These are phyloP conservation scores for Hanseniaspora taiwanica DNA, from an alignment of 805 yeast species.

Conservation along the genomic window DNA sequence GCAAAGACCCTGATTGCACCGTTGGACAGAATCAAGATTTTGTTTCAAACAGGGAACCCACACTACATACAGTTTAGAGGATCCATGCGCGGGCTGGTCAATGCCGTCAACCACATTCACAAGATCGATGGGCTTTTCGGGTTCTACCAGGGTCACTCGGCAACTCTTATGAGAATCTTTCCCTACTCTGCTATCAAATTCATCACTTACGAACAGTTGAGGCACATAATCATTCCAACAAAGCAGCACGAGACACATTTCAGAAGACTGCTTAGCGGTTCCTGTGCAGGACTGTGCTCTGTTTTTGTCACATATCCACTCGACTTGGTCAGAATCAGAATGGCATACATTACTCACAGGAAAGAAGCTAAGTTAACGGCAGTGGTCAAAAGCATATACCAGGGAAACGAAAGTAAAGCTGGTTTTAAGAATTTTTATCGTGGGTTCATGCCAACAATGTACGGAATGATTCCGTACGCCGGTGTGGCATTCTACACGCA, in stretches of 20 bases:
- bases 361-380: conserved; percentile 16
- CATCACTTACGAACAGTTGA: conserved; percentile 87
- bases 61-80: conserved; percentile 73
- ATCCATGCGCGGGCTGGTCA: conserved; percentile 57
- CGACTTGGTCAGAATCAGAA: conserved; percentile 77
- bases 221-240: conserved; percentile 66
- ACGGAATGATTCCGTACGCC: conserved; percentile 96
- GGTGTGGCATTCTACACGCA: conserved; percentile 95
- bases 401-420: background rate
- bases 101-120: conserved; percentile 60
- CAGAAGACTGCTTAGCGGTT: conserved; percentile 77
- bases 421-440: conserved; percentile 57
- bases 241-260: conserved; percentile 64
- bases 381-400: conserved; percentile 19
- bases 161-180: conserved; percentile 77
- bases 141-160: conserved; percentile 90
- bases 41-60: conserved; percentile 92
- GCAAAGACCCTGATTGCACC: conserved; percentile 95
- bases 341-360: conserved; percentile 71
- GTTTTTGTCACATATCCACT: conserved; percentile 87
- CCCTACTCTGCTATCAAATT: conserved; percentile 97
- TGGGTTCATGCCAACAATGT: conserved; percentile 85
- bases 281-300: conserved; percentile 75
- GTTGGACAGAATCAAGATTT: conserved; percentile 82
- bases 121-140: conserved; percentile 62